Percentiles rank a stretch among this genome's conserved stretches.
Conservation (phyloP, 2,329 filamentous ascomycete species). For the Pestalotiopsis sp. region DNA sequence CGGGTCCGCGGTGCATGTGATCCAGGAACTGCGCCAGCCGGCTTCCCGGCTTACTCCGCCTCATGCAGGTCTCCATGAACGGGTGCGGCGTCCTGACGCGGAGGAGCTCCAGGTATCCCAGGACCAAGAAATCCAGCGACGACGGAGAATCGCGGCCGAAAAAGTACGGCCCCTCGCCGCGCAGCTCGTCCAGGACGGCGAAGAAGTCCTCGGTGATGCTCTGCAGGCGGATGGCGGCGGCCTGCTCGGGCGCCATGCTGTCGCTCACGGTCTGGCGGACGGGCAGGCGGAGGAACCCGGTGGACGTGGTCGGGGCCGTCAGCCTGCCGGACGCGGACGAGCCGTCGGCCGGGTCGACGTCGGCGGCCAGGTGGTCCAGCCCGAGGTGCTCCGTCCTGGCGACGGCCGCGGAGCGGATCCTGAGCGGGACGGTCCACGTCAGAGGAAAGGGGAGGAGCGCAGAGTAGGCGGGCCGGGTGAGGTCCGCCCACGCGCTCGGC, state of each 20-base stretch:
- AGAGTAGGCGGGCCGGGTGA: constrained; percentile 81
- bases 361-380: constrained; percentile 68
- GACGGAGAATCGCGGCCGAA: constrained; percentile 50
- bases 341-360: constrained; percentile 42
- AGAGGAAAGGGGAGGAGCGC: constrained; percentile 81
- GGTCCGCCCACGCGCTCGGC: constrained; percentile 79
- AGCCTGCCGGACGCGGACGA: constrained; percentile 35
- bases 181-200: constrained; percentile 68
- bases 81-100: constrained; percentile 52
- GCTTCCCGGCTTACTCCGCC: constrained; percentile 23
- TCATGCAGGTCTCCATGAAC: constrained; percentile 38
- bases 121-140: constrained; percentile 76
- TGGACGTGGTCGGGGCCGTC: constrained; percentile 34
- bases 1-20: constrained; percentile 16
- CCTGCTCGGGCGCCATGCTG: constrained; percentile 67
- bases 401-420: constrained; percentile 71
- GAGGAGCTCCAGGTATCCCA: constrained; percentile 80
- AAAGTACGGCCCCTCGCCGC: constrained; percentile 59
- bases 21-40: constrained; percentile 26
- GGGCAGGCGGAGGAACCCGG: constrained; percentile 37
- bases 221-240: constrained; percentile 76
- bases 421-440: constrained; percentile 82
- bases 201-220: constrained; percentile 73
- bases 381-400: constrained; percentile 71
- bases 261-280: constrained; percentile 36